Conservation (phyloP, 2,329 filamentous ascomycete species). For the Pseudovirgaria hyperparasitica region DNA sequence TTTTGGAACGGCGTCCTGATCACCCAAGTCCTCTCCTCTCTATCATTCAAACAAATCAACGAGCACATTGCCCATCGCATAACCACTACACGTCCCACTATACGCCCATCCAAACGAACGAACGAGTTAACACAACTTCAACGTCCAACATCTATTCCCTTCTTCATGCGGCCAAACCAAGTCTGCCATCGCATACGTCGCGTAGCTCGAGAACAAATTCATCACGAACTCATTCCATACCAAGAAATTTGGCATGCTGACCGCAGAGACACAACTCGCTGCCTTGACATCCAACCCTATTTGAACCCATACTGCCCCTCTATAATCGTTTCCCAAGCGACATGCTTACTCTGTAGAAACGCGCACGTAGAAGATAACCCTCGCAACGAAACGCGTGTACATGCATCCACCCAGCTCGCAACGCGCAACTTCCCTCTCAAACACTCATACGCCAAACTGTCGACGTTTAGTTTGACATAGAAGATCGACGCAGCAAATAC, state of each 20-base stretch:
- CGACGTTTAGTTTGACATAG: no score
- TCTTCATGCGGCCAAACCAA: constrained; percentile 42
- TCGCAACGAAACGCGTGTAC: constrained; percentile 39
- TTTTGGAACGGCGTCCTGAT: no score
- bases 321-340: constrained; percentile 34
- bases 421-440: constrained; percentile 38
- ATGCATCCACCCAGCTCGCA: constrained; percentile 37
- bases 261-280: constrained; percentile 30
- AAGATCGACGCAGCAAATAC: no score
- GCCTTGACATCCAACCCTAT: constrained; percentile 35
- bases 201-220: constrained; percentile 41
- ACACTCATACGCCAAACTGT: constrained; percentile 22
- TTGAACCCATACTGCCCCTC: constrained; percentile 35
- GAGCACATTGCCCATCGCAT: no score
- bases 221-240: constrained; percentile 40
- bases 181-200: constrained; percentile 40
- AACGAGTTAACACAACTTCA: no score
- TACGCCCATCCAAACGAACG: no score
- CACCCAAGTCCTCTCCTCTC: no score
- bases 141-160: no score
- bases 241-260: constrained; percentile 42
- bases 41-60: no score
- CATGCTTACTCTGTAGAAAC: constrained; percentile 33
- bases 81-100: no score
- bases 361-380: constrained; percentile 39